Conservation (phyloP, 495 filamentous ascomycete species). For the Eremomyces bilateralis region DNA sequence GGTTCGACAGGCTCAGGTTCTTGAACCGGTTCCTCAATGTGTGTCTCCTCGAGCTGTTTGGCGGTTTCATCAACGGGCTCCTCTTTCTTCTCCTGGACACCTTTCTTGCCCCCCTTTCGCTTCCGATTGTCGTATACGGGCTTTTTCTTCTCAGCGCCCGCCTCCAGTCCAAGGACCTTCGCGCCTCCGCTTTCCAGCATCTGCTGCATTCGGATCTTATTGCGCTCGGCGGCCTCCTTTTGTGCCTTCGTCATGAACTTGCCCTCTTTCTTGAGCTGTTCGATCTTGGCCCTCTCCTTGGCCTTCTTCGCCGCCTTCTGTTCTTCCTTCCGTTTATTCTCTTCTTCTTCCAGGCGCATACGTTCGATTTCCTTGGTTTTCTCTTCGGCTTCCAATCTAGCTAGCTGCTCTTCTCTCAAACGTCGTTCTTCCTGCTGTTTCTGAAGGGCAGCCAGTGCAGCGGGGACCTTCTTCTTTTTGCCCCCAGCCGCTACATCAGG, state of each 20-base stretch:
- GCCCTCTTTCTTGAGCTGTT: slow-evolving; percentile 86
- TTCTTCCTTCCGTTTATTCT: slow-evolving; percentile 52
- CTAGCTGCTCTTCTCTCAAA: slow-evolving; percentile 56
- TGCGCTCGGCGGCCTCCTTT: slow-evolving; percentile 60
- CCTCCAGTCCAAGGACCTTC: slow-evolving; percentile 54
- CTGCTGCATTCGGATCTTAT: slow-evolving; percentile 77
- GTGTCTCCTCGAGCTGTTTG: slow-evolving; percentile 19
- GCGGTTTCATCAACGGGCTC: slow-evolving; percentile 41
- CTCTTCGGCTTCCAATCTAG: slow-evolving; percentile 59
- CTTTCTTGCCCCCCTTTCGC: slow-evolving; percentile 48
- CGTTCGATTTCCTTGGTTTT: slow-evolving; percentile 49
- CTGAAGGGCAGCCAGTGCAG: slow-evolving; percentile 62
- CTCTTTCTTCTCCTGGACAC: slow-evolving; percentile 9
- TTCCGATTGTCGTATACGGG: slow-evolving; percentile 48
- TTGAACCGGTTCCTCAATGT: slow-evolving; percentile 37
- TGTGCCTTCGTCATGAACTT: slow-evolving; percentile 91
- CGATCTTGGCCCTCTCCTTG: slow-evolving; percentile 86
- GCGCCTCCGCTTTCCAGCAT: slow-evolving; percentile 68
- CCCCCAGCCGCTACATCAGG: slow-evolving; percentile 25
- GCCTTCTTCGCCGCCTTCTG: slow-evolving; percentile 66
- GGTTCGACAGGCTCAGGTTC: slow-evolving; percentile 22
- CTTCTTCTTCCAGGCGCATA: slow-evolving; percentile 49
- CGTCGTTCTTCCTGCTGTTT: slow-evolving; percentile 75
- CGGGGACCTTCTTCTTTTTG: slow-evolving; percentile 82
- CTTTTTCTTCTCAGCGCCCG: slow-evolving; percentile 45